A percentile compares a stretch with the other conserved stretches of the same genome.
phyloP scores from a whole-genome alignment of 2,329 filamentous ascomycete species.

The Aspergillus costaricaensis region DNA sequence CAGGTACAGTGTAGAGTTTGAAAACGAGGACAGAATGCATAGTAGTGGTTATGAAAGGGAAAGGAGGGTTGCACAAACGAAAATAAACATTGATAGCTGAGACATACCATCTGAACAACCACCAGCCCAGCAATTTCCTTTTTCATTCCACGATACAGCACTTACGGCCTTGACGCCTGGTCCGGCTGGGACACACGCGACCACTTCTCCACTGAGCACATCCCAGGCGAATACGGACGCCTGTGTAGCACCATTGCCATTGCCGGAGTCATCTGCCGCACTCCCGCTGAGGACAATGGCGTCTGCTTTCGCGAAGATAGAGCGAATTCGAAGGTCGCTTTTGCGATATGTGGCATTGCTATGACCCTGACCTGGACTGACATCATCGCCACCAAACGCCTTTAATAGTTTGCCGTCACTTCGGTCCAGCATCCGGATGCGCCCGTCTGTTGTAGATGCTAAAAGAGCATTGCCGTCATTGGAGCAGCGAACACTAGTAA shows the following conservation, averaged over 20 bases:
- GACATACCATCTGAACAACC: conserved; percentile 46
- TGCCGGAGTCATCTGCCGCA: conserved; percentile 54
- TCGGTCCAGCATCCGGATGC: conserved; percentile 78
- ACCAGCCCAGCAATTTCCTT: conserved; percentile 41
- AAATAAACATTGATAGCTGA: background rate
- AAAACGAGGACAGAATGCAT: background rate
- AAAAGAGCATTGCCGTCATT: conserved; percentile 73
- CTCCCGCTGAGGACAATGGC: conserved; percentile 78
- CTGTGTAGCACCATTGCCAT: conserved; percentile 16
- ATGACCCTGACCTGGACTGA: background rate
- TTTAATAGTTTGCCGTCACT: conserved; percentile 71
- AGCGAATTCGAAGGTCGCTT: conserved; percentile 71
- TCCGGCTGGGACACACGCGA: conserved; percentile 58
- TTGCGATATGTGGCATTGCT: conserved; percentile 54
- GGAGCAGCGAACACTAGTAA: conserved; percentile 75
- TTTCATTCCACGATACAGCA: conserved; percentile 50
- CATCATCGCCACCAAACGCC: conserved; percentile 59
- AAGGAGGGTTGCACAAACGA: background rate
- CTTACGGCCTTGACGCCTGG: conserved; percentile 46
- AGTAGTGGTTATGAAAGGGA: background rate
- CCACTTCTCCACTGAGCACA: conserved; percentile 69
- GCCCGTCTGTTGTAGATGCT: conserved; percentile 73
- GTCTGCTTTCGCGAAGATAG: conserved; percentile 73
- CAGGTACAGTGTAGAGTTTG: background rate
- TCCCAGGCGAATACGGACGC: conserved; percentile 69